phyloP scores from a whole-genome alignment of 2,329 filamentous ascomycete genomes.

The Colletotrichum sp. region DNA sequence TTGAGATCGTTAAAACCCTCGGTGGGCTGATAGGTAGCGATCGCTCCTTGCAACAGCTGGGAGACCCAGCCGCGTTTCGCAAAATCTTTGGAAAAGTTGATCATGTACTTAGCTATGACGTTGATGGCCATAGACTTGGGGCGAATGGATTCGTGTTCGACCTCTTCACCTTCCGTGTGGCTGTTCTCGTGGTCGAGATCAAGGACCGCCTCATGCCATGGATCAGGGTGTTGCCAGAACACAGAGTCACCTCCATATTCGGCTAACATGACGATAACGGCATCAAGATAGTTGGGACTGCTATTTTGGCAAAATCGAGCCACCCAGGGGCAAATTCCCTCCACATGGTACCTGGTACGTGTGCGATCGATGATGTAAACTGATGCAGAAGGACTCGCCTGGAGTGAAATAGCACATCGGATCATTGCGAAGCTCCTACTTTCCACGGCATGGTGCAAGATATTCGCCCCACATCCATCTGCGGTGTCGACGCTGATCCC shows the following conservation, averaged over 20 bases:
- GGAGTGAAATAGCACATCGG: background rate
- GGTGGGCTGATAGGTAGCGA: background rate
- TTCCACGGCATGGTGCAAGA: background rate
- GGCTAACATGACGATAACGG: background rate
- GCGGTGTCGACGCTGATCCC: background rate
- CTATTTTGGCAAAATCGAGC: no score
- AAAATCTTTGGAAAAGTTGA: background rate
- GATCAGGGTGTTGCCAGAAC: no score
- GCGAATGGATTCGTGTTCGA: background rate
- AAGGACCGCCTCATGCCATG: no score
- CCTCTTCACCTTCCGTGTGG: background rate
- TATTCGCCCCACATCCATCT: background rate
- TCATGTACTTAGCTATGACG: fast-evolving
- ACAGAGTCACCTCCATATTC: background rate
- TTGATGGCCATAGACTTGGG: background rate
- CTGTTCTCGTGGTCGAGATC: fast-evolving
- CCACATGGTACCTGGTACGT: background rate
- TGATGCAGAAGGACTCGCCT: background rate
- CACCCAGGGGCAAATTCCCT: background rate
- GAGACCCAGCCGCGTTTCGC: background rate
- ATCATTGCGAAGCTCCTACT: background rate
- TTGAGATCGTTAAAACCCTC: background rate
- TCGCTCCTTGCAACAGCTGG: background rate
- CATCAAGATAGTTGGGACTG: background rate
- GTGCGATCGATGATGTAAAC: fast-evolving